Evolutionary conservation across 2,329 filamentous ascomycete species (phyloP).

Genomic region (Pseudocercospora vitis): DNA sequence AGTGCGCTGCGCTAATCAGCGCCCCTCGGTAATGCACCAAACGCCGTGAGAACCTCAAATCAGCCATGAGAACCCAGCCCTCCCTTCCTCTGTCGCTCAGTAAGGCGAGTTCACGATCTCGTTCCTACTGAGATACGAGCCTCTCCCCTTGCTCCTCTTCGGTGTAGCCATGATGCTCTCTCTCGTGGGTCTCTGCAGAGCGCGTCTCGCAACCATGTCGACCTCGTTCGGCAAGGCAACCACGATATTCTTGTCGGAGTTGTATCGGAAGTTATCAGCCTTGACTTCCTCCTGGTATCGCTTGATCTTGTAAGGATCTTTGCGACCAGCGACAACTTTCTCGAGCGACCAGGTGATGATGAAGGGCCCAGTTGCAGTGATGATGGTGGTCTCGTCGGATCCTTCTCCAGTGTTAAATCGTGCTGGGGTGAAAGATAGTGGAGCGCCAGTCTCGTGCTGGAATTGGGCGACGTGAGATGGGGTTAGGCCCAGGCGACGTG

Average conservation of each 20-base stretch:
- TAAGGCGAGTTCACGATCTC: slow-evolving; percentile 79
- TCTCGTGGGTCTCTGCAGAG: slow-evolving; percentile 81
- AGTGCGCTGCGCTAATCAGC: neutral
- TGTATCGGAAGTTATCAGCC: slow-evolving; percentile 97
- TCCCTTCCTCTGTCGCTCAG: slow-evolving; percentile 32
- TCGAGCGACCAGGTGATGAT: slow-evolving; percentile 85
- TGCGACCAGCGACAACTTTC: slow-evolving; percentile 77
- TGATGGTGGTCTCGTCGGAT: slow-evolving; percentile 80
- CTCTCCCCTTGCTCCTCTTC: slow-evolving; percentile 37
- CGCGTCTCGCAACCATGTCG: slow-evolving; percentile 90
- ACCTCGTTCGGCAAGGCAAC: slow-evolving; percentile 96
- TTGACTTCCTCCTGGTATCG: slow-evolving; percentile 93
- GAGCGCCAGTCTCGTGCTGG: slow-evolving; percentile 88
- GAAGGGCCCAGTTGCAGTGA: slow-evolving; percentile 50
- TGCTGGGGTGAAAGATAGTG: slow-evolving; percentile 83
- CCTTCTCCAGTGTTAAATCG: slow-evolving; percentile 90
- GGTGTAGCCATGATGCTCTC: slow-evolving; percentile 73
- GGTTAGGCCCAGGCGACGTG: slow-evolving; percentile 81
- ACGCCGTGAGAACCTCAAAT: neutral
- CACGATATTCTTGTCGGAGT: slow-evolving; percentile 96
- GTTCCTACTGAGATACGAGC: slow-evolving; percentile 73
- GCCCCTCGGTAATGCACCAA: neutral
- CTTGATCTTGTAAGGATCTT: slow-evolving; percentile 94
- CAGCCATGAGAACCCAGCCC: neutral
- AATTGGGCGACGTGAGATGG: slow-evolving; percentile 96